Evolutionary conservation across 2,329 filamentous ascomycete species (phyloP).

Genomic region (Ambrosiella xylebori): DNA sequence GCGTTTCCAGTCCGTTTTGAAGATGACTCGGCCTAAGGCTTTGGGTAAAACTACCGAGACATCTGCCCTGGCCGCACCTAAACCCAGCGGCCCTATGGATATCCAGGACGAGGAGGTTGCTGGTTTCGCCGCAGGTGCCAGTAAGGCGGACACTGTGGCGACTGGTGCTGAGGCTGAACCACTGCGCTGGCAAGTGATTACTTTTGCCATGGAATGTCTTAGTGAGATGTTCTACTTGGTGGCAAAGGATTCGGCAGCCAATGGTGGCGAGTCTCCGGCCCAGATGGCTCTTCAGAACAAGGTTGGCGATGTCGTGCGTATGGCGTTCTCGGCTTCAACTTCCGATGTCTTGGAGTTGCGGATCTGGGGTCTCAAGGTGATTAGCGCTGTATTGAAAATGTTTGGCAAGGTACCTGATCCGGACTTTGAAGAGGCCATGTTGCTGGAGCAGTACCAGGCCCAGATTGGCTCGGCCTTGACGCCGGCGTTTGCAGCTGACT

Average conservation of each 20-base stretch:
- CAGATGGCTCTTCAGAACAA: slow-evolving; percentile 64
- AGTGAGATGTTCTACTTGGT: slow-evolving; percentile 67
- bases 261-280: slow-evolving; percentile 61
- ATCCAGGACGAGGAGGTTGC: slow-evolving; percentile 92
- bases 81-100: slow-evolving; percentile 40
- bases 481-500: slow-evolving; percentile 88
- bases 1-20: slow-evolving; percentile 73
- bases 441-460: slow-evolving; percentile 94
- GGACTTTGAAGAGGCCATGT: slow-evolving; percentile 90
- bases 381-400: slow-evolving; percentile 84
- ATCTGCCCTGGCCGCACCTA: slow-evolving; percentile 15
- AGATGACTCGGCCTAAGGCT: slow-evolving; percentile 44
- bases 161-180: slow-evolving; percentile 57
- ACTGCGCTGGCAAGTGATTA: slow-evolving; percentile 85
- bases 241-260: slow-evolving; percentile 52
- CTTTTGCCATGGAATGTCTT: slow-evolving; percentile 82
- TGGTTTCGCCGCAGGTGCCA: slow-evolving; percentile 61
- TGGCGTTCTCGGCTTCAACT: slow-evolving; percentile 94
- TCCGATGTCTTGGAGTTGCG: slow-evolving; percentile 79
- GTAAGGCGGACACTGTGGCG: slow-evolving; percentile 5
- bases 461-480: slow-evolving; percentile 95
- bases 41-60: slow-evolving; percentile 15
- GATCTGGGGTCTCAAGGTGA: slow-evolving; percentile 82
- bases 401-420: slow-evolving; percentile 93
- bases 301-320: slow-evolving; percentile 83